Base-by-base conservation (phyloP, 345 rosid species). In the Citrus unshiu region DNA sequence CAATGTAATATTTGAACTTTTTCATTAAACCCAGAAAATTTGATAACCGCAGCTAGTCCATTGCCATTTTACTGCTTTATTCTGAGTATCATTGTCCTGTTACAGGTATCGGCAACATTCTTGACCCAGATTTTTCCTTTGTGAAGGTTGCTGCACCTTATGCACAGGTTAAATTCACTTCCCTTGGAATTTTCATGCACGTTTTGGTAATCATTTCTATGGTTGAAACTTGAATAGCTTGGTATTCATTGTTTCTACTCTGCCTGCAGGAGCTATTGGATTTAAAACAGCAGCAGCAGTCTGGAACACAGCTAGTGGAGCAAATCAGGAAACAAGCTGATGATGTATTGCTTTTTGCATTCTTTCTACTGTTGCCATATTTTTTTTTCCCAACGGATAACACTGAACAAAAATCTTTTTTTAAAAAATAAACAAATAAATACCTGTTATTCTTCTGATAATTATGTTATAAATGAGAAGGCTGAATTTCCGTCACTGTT, bases 121-220 rank as follows among this genome's bases (percentile, higher is more conserved):
- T 96, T 54, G 91, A 92, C 87, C 93, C 98, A 8, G 72, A 95
- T 70, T 95, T 95, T 79, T 91, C 98, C 77, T 93, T 95, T 27
- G 95, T 77, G 69, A 93, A 89, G 84, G 88, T 92, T 81, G 97
- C 99, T 4, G 96, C 98, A 76, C 99, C 99, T 65, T 95, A 95
- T 75, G 97, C 95, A 1, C 98, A 93, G 98, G 97, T 91, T 72
- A 81, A 35, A 64, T 67, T 68, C 72, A 12, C 54, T 67, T 79
- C 25, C 72, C 39, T 25, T 7, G 13, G 22, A 35, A 40, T 39
- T 75, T 75, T 56, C 79, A 35, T 10, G 12, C 21, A 9, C n/a
- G 54, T 46, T 75, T 75, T 21, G 29, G 39, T 69, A 51, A 63
- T 51, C 43, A 37, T 30, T 70, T 70, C 7, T 19, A 43, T 35